phyloP scores from a whole-genome alignment of 352 stramenopile species.

The Pythium phragmitis region DNA sequence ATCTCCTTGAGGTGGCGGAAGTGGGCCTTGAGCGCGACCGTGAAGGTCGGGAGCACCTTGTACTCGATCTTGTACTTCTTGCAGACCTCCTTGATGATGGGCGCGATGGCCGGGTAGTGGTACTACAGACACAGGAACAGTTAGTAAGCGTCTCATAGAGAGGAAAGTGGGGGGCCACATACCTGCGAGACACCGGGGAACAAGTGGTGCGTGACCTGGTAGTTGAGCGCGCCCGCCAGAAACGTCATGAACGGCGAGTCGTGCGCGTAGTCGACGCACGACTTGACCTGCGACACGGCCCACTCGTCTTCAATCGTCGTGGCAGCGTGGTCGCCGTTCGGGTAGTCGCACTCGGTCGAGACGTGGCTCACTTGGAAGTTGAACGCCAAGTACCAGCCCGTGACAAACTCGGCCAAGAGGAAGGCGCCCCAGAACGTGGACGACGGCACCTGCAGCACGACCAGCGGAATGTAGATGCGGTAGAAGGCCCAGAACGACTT shows the following conservation, averaged over 20 bases:
- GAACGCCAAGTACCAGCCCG: conserved; percentile 92
- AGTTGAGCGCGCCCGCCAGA: conserved; percentile 95
- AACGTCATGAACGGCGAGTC: conserved; percentile 87
- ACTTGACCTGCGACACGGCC: conserved; percentile 93
- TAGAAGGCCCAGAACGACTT: conserved; percentile 90
- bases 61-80: conserved; percentile 94
- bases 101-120: conserved; percentile 91
- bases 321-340: conserved; percentile 59
- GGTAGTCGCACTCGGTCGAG: conserved; percentile 90
- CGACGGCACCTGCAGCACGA: conserved; percentile 59
- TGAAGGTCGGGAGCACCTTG: conserved; percentile 86
- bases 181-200: conserved; percentile 92
- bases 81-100: conserved; percentile 92
- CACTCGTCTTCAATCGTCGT: conserved; percentile 85
- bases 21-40: conserved; percentile 74
- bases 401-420: conserved; percentile 86
- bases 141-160: not conserved
- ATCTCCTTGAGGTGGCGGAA: conserved; percentile 90
- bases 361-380: conserved; percentile 94
- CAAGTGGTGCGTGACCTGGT: conserved; percentile 94
- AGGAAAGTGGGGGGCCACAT: not conserved
- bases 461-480: conserved; percentile 87
- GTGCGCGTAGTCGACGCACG: conserved; percentile 92
- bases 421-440: conserved; percentile 80
- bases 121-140: conserved; percentile 46